Evolutionary conservation across 768 basidiomycete genomes (phyloP), one percentile per base, ranked within the genome.

Genomic region (Xerocomellus chrysenteron): DNA sequence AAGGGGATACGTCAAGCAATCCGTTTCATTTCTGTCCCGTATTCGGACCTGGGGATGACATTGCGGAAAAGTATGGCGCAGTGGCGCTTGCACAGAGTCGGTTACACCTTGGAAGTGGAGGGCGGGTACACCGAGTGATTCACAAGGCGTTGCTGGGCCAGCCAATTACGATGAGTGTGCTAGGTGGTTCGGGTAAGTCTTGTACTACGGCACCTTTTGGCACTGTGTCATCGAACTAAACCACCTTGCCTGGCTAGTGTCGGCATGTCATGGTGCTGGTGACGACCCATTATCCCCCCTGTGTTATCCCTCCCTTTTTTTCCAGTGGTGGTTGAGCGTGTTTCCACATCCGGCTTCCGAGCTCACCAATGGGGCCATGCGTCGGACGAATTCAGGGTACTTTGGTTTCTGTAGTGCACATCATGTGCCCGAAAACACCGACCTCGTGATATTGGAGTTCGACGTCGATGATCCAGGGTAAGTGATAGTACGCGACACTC

Each of bases 261-360:
- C 94, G 52, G 85, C 94, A 2, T 98, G 94, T 69, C 90, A 95
- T 67, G 94, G 95, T 21, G 88, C 94, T 10, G 95, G 94, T 2
- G 88, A 95, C 67, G 91, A 95, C 69, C 93, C 92, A 5, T 78
- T 97, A 54, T 83, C 91, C 0, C 79, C 90, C 0, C 74, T 74
- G 59, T 95, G 96, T 71, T 99, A 98, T 73, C 96, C 97, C 2
- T 86, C 90, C n/a, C 84, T 85, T 51, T 92, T 98, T 76, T 98
- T 98, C 78, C 78, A 87, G 49, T 99, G 97, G 96, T 97, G 96
- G 92, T 93, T 95, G 74, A 82, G 79, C 52, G 84, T 98, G n/a
- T 99, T 99, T 75, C 97, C 96, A 0, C 93, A 99, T 72, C 96
- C 96, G 0, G 95, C 94, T 2, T 94, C 95, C 12, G 95, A 98